Base-by-base conservation (phyloP, 2,329 filamentous ascomycete genomes). In the Paecilomyces variotii region DNA sequence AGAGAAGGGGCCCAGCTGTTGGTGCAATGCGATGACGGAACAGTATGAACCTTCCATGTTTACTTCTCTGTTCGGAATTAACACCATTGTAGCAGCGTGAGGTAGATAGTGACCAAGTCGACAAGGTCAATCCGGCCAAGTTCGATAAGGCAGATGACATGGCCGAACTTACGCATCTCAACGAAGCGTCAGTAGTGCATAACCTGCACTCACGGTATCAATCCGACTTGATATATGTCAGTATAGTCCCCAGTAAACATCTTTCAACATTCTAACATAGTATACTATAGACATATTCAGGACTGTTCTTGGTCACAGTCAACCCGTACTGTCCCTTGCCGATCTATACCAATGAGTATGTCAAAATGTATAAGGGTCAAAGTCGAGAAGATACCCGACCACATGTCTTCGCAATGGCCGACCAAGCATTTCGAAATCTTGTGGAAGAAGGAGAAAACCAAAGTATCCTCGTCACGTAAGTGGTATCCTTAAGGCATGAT, bases 121-220 rank as follows among this genome's bases (percentile, higher is more conserved):
- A 99, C 81, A 97, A 97, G 77, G 95, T 99, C 79, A 99, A 99
- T 76, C 94, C 94, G 53, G 93, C 93, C 69, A 99, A 99, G 74
- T 99, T 99, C 78, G 94, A 99, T 83, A 99, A 97, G 77, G 93
- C 93, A 63, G 91, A 95, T 78, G 95, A 99, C 75, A 99, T 99
- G 94, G 94, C 95, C 26, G 94, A 99, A 74, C 83, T 99, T 70
- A 99, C 94, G 4, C 94, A 99, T 75, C 80, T 99, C 63, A 99
- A 99, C 76, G 94, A 99, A 77, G 90, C 93, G 25, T 97, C 94
- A 0, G 94, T 99, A 56, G 92, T 99, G 56, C 92, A 99, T 78
- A 99, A 99, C 71, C 83, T 99, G 59, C 89, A 96, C 66, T 93
- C 90, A 81, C 83, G 94, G 75, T 99, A 99, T 72, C 91, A 97